phyloP scores from a whole-genome alignment of 73 alveolate species.

The Durusdinium trenchii region DNA sequence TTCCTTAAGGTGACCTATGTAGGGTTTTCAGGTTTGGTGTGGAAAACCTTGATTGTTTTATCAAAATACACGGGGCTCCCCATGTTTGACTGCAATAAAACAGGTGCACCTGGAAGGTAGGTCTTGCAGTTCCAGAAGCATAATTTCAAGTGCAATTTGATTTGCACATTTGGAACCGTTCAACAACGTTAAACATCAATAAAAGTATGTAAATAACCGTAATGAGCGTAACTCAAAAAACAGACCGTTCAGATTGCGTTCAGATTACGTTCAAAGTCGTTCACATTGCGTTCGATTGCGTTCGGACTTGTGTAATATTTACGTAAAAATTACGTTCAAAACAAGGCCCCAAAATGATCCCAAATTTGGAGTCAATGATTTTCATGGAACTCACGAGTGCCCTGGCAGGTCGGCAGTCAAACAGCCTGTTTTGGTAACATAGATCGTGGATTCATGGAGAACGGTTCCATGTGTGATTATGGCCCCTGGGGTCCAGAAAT shows the following conservation, averaged over 20 bases:
- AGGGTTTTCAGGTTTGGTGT: too few relatives aligned
- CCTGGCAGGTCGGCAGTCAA: too few relatives aligned
- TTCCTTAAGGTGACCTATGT: too few relatives aligned
- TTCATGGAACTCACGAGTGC: neutral
- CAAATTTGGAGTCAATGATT: neutral
- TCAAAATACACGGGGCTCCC: too few relatives aligned
- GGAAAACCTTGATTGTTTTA: too few relatives aligned
- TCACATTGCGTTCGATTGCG: too few relatives aligned
- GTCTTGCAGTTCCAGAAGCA: neutral
- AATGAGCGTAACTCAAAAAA: neutral
- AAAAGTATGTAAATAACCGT: neutral
- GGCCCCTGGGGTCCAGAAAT: neutral
- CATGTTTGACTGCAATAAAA: too few relatives aligned
- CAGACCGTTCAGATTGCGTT: slow-evolving; percentile 28
- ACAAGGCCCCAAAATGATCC: neutral
- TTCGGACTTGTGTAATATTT: neutral
- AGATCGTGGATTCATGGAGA: neutral
- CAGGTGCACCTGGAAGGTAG: too few relatives aligned
- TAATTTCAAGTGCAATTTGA: neutral
- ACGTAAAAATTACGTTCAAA: neutral
- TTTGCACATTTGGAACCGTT: slow-evolving; percentile 14
- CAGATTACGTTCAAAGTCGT: too few relatives aligned
- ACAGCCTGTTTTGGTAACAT: too few relatives aligned
- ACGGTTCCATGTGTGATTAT: neutral
- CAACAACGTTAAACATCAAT: neutral